These are phyloP conservation scores for Morella rubra DNA, from an alignment of 306 rosid species.

Conservation along the genomic window DNA sequence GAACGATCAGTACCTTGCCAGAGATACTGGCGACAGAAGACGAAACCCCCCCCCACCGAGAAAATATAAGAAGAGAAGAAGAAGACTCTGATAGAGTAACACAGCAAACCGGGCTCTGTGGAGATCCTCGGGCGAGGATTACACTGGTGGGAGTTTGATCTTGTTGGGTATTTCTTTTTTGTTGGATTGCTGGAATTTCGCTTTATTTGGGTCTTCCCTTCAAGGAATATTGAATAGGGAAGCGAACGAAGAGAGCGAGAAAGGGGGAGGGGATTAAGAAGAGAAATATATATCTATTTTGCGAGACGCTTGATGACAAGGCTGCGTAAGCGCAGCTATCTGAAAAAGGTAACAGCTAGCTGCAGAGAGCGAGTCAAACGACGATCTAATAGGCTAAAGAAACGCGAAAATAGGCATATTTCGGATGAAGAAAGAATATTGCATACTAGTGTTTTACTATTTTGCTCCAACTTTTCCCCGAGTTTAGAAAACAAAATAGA, in stretches of 20 bases:
- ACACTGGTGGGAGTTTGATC: background rate
- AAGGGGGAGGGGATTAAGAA: background rate
- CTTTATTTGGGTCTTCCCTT: background rate
- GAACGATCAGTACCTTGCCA: background rate
- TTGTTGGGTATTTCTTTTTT: background rate
- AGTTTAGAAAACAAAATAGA: no score
- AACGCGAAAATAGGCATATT: background rate
- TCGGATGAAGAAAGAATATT: no score
- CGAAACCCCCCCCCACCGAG: background rate
- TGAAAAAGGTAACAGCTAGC: background rate
- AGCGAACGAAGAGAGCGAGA: background rate
- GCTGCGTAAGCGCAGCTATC: conserved; percentile 15
- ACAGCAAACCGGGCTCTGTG: background rate
- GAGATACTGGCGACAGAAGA: background rate
- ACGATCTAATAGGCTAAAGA: background rate
- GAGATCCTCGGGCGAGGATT: background rate
- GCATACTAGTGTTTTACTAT: no score
- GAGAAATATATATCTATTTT: no score
- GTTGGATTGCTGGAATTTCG: background rate
- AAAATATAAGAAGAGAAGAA: background rate
- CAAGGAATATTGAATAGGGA: background rate
- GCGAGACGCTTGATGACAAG: conserved; percentile 12
- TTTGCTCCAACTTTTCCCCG: no score
- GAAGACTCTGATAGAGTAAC: background rate
- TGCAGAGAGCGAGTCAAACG: background rate